These are phyloP conservation scores for Hortaea werneckii DNA, from an alignment of 2,329 filamentous ascomycete genomes.

Conservation along the genomic window DNA sequence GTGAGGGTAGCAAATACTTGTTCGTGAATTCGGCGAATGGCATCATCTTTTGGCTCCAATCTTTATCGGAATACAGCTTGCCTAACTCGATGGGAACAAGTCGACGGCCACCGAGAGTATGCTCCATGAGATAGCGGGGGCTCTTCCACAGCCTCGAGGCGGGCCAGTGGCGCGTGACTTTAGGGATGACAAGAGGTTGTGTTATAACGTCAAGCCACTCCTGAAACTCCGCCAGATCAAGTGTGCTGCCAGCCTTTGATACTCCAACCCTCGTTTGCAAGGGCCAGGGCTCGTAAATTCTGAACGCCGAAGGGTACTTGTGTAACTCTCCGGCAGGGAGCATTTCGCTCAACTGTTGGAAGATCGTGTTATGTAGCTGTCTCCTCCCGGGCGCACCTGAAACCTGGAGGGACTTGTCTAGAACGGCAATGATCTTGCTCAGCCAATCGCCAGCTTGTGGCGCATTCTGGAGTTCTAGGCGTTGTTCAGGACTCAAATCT, in stretches of 20 bases:
- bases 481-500: neutral
- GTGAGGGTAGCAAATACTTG: conserved; percentile 42
- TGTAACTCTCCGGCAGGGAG: conserved; percentile 1
- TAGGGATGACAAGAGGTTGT: conserved; percentile 58
- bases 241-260: too few species aligned
- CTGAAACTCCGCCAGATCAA: conserved; percentile 19
- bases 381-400: conserved; percentile 55
- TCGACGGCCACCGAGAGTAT: conserved; percentile 65
- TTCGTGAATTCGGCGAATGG: conserved; percentile 62
- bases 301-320: conserved; percentile 4
- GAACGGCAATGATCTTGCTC: conserved; percentile 48
- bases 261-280: conserved; percentile 2
- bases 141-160: conserved; percentile 66
- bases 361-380: conserved; percentile 36
- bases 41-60: conserved; percentile 75
- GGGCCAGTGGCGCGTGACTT: conserved; percentile 62
- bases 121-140: conserved; percentile 62
- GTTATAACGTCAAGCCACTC: conserved; percentile 14
- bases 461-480: neutral
- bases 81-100: conserved; percentile 77
- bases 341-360: conserved; percentile 37
- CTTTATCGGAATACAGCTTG: conserved; percentile 73
- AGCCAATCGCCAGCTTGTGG: conserved; percentile 33
- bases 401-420: conserved; percentile 71
- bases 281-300: conserved; percentile 3